phyloP scores from a whole-genome alignment of 2,329 filamentous ascomycete genomes.

The Exserohilum turcica region DNA sequence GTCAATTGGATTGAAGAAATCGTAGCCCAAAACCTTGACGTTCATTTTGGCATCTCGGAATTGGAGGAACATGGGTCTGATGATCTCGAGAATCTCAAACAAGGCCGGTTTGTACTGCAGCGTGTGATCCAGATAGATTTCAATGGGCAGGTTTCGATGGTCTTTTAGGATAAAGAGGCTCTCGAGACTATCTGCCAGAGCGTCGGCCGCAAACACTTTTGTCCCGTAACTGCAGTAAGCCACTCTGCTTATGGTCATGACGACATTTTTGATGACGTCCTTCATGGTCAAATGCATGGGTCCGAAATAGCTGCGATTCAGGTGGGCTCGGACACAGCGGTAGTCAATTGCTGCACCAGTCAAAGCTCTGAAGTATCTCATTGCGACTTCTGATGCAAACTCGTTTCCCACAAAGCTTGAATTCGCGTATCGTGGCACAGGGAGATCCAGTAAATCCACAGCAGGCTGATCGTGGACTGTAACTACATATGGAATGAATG shows the following conservation, averaged over 20 bases:
- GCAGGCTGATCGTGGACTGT: not conserved
- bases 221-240: not conserved
- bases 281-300: not conserved
- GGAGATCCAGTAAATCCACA: not conserved
- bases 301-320: constrained; percentile 8
- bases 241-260: not conserved
- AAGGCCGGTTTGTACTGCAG: constrained; percentile 5
- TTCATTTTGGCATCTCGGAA: constrained; percentile 4
- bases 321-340: constrained; percentile 3
- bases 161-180: constrained; percentile 13
- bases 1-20: constrained; percentile 10
- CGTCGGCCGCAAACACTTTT: not conserved
- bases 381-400: constrained; percentile 10
- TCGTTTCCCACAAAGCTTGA: not conserved
- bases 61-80: constrained; percentile 1
- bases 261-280: constrained; percentile 5
- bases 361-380: constrained; percentile 7
- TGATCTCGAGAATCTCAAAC: constrained; percentile 8
- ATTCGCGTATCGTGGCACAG: constrained; percentile 10
- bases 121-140: constrained; percentile 1
- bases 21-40: constrained; percentile 10
- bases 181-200: constrained; percentile 5
- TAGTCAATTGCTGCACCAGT: constrained; percentile 7
- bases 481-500: not conserved
- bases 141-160: not conserved